phyloP scores from a whole-genome alignment of 1,284 basidiomycete species.

The Trichosporon faecale region DNA sequence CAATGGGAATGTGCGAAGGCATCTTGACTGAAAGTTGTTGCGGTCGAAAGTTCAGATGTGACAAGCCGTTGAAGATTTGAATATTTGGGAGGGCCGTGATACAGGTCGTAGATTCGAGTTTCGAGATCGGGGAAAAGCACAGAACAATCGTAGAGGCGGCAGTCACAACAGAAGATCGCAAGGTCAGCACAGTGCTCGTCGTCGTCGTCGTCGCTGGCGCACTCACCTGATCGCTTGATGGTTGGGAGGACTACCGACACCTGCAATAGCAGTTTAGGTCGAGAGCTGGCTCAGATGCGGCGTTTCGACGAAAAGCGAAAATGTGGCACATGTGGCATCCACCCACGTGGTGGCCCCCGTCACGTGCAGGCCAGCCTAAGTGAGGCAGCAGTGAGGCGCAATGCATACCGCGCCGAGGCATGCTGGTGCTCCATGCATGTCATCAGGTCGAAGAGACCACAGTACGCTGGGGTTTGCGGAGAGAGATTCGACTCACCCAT shows the following conservation, averaged over 20 bases:
- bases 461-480: too few relatives aligned
- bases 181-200: slow-evolving; percentile 18
- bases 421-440: neutral
- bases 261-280: neutral
- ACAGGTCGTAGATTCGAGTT: slow-evolving; percentile 3
- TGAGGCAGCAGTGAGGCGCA: neutral
- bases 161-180: neutral
- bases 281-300: neutral
- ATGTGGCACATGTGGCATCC: neutral
- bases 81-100: neutral
- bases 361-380: neutral
- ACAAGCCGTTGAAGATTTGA: slow-evolving; percentile 1
- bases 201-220: slow-evolving; percentile 10
- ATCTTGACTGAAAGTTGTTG: slow-evolving; percentile 56
- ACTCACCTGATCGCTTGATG: slow-evolving; percentile 12
- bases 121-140: neutral
- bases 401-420: neutral
- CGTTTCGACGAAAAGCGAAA: slow-evolving; percentile 8
- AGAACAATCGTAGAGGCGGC: neutral
- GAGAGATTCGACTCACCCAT: too few relatives aligned
- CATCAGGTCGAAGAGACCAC: too few relatives aligned
- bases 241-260: slow-evolving; percentile 9
- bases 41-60: neutral
- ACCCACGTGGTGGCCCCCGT: neutral
- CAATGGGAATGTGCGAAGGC: slow-evolving; percentile 79